A percentile compares a stretch with the other conserved stretches of the same genome.
These are phyloP conservation scores for Grosmannia clavigera DNA, from an alignment of 2,329 filamentous ascomycete species.

Conservation along the genomic window DNA sequence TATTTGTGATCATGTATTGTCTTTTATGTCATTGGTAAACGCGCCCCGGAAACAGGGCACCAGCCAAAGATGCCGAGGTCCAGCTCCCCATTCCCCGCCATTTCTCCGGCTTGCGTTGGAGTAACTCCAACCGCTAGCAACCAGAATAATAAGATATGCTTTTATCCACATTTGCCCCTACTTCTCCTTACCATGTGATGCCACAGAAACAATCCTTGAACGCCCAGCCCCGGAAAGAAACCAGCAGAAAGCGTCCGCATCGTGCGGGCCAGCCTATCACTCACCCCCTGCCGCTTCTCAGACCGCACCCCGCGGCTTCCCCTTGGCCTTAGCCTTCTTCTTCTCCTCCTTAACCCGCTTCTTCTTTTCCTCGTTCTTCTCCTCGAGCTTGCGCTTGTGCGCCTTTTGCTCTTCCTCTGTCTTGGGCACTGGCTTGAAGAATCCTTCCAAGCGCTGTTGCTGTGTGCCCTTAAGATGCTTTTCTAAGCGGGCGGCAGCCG, in stretches of 20 bases:
- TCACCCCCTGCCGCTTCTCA: constrained; percentile 13
- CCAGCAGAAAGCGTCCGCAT: not conserved
- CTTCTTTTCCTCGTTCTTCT: constrained; percentile 83
- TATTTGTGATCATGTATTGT: not conserved
- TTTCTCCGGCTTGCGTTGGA: not conserved
- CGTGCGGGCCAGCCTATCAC: not conserved
- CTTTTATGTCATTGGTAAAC: not conserved
- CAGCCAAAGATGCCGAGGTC: not conserved
- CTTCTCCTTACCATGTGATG: not conserved
- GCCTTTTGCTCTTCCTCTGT: constrained; percentile 73
- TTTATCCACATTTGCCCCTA: not conserved
- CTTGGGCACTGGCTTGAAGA: constrained; percentile 89
- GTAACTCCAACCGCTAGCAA: not conserved
- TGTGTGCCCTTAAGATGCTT: constrained; percentile 89
- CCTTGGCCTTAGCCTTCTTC: constrained; percentile 87
- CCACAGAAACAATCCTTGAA: not conserved
- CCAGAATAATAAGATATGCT: not conserved
- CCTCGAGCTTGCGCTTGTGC: constrained; percentile 86
- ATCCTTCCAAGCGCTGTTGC: constrained; percentile 84
- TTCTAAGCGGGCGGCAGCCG: constrained; percentile 62
- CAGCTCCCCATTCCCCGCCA: not conserved
- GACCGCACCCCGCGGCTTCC: constrained; percentile 61
- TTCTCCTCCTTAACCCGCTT: constrained; percentile 92
- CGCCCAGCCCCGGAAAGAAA: not conserved
- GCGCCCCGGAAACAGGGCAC: not conserved